Evolutionary conservation across 371 early-diverging fungal species (phyloP).

Genomic region (Umbelopsis sp.): DNA sequence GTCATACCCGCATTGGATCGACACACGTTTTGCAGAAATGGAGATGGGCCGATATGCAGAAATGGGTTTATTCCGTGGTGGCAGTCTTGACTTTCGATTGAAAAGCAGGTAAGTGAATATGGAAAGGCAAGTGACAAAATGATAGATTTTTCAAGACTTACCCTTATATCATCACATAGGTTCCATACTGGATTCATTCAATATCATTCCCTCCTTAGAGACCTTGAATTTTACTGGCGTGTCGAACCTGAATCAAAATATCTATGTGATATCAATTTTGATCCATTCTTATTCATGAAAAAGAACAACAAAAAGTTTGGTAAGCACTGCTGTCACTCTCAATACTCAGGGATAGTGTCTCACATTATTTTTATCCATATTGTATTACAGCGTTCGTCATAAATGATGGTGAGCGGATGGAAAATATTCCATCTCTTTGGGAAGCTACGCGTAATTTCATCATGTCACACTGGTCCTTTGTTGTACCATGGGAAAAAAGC

Average conservation of each 20-base stretch:
- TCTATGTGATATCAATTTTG: conserved; percentile 83
- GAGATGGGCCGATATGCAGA: conserved; percentile 27
- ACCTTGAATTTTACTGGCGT: conserved; percentile 94
- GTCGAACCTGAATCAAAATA: conserved; percentile 92
- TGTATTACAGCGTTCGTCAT: conserved; percentile 62
- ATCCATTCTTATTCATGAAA: conserved; percentile 85
- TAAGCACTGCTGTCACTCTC: conserved; percentile 19
- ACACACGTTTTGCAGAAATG: conserved; percentile 28
- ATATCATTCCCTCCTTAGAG: conserved; percentile 73
- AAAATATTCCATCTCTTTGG: conserved; percentile 87
- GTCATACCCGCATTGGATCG: conserved; percentile 50
- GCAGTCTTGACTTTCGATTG: conserved; percentile 28
- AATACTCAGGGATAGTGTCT: too few relatives aligned
- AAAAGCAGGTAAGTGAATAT: conserved; percentile 22
- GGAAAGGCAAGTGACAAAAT: conserved; percentile 28
- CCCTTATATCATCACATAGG: conserved; percentile 28
- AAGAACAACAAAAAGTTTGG: conserved; percentile 80
- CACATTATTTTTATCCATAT: too few relatives aligned
- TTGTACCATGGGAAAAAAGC: conserved; percentile 26
- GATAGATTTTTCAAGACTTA: not conserved
- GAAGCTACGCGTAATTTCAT: conserved; percentile 61
- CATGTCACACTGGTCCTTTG: conserved; percentile 34
- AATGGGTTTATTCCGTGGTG: conserved; percentile 25
- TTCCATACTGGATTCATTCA: conserved; percentile 90
- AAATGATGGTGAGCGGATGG: conserved; percentile 71